Evolutionary conservation across 345 rosid genomes (phyloP).

Genomic region (Nephelium lappaceum): DNA sequence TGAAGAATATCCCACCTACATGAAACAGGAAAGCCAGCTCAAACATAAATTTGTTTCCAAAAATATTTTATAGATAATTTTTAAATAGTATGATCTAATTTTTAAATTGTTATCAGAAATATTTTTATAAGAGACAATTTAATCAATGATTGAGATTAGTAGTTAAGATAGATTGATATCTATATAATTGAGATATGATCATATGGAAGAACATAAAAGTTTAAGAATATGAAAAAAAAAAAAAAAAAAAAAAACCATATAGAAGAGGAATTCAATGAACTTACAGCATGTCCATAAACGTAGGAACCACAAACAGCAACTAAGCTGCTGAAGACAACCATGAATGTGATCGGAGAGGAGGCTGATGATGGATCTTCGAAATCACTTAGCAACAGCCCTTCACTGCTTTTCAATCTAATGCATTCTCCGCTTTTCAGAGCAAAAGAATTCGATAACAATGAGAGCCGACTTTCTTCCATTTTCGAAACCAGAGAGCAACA

Average conservation of each 20-base stretch:
- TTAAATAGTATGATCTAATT: no score
- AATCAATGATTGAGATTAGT: no score
- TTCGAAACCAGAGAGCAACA: not conserved
- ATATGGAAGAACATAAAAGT: no score
- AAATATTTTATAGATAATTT: no score
- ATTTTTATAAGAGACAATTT: no score
- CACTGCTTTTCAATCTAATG: not conserved
- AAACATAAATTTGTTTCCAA: no score
- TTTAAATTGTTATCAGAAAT: no score
- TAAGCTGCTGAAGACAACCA: conserved; percentile 25
- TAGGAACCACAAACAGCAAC: conserved; percentile 36
- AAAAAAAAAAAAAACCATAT: no score
- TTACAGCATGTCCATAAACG: conserved; percentile 38
- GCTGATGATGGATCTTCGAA: no score
- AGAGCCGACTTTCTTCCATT: not conserved
- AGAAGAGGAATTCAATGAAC: not conserved
- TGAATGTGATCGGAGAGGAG: not conserved
- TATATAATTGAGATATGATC: no score
- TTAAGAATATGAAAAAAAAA: no score
- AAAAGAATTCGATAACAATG: not conserved
- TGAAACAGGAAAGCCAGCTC: not conserved
- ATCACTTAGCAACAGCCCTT: not conserved
- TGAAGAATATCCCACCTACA: conserved; percentile 53
- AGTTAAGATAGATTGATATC: no score
- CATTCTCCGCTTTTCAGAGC: not conserved